phyloP scores from a whole-genome alignment of 2,329 filamentous ascomycete species.

The Aureobasidium melanogenum region DNA sequence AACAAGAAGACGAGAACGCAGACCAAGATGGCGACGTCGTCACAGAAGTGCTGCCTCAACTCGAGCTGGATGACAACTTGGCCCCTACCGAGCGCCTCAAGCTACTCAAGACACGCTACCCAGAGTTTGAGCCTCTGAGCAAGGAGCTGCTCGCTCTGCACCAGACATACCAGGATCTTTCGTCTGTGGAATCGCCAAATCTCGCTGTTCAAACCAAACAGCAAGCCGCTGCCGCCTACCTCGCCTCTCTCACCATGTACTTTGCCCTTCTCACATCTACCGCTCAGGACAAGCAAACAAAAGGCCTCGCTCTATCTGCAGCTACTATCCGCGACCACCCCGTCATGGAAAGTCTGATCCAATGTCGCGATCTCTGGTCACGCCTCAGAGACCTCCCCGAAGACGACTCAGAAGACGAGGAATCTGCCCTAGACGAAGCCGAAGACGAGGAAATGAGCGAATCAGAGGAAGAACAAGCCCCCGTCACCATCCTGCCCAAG shows the following conservation, averaged over 20 bases:
- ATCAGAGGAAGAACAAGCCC: slow-evolving; percentile 27
- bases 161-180: slow-evolving; percentile 10
- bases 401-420: slow-evolving; percentile 14
- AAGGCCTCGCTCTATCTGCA: slow-evolving; percentile 56
- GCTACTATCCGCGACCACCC: slow-evolving; percentile 80
- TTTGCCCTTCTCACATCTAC: slow-evolving; percentile 87
- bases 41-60: slow-evolving; percentile 75
- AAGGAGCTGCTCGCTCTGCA: slow-evolving; percentile 72
- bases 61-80: slow-evolving; percentile 76
- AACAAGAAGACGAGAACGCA: slow-evolving; percentile 42
- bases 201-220: slow-evolving; percentile 50
- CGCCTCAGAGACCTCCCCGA: slow-evolving; percentile 54
- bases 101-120: slow-evolving; percentile 72
- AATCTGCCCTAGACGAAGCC: slow-evolving; percentile 7
- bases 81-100: slow-evolving; percentile 62
- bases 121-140: slow-evolving; percentile 80
- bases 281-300: slow-evolving; percentile 44
- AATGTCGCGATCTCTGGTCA: slow-evolving; percentile 73
- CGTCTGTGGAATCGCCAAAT: slow-evolving; percentile 1
- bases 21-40: slow-evolving; percentile 46
- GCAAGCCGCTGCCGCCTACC: slow-evolving; percentile 74
- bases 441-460: slow-evolving; percentile 19
- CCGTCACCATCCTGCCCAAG: slow-evolving; percentile 17
- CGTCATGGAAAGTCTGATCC: slow-evolving; percentile 76
- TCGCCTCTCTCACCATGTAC: slow-evolving; percentile 84